Evolutionary conservation across 768 basidiomycete species (phyloP).

Genomic region (Boletellus emodensis): DNA sequence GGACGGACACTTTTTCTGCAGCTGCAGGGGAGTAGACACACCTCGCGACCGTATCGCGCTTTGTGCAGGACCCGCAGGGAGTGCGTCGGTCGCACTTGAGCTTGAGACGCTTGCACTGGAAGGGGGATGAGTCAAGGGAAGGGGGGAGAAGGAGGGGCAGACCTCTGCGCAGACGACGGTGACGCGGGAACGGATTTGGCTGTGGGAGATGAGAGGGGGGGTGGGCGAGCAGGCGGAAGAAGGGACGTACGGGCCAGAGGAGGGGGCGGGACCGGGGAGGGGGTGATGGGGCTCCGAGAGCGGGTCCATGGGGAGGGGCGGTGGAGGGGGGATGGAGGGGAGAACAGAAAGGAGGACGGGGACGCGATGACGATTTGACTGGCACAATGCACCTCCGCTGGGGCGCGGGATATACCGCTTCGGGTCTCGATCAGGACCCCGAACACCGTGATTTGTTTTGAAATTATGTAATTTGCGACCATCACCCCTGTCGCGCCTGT

Average conservation of each 20-base stretch:
- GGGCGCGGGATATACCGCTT: constrained; percentile 5
- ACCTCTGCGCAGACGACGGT: constrained; percentile 84
- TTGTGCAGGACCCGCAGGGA: constrained; percentile 75
- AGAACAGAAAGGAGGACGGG: background rate
- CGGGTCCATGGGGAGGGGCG: constrained; percentile 16
- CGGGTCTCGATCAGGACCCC: constrained; percentile 24
- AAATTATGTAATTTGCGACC: constrained; percentile 6
- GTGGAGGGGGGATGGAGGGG: background rate
- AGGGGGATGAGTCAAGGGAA: background rate
- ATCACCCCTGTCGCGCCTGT: background rate
- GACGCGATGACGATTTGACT: constrained; percentile 1
- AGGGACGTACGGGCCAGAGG: constrained; percentile 32
- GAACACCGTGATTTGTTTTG: background rate
- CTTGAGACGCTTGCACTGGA: constrained; percentile 82
- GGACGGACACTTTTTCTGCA: constrained; percentile 74
- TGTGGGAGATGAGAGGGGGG: constrained; percentile 22
- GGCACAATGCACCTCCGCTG: constrained; percentile 18
- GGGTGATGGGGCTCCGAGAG: constrained; percentile 18
- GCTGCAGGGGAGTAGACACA: constrained; percentile 81
- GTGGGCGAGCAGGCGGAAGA: background rate
- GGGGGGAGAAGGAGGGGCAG: constrained; percentile 11
- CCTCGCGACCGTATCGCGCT: constrained; percentile 68
- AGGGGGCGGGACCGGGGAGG: constrained; percentile 14
- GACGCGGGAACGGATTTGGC: constrained; percentile 70
- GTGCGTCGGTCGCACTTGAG: constrained; percentile 78